Conservation (phyloP, 441 rosid genomes). For the Sinapis alba region DNA sequence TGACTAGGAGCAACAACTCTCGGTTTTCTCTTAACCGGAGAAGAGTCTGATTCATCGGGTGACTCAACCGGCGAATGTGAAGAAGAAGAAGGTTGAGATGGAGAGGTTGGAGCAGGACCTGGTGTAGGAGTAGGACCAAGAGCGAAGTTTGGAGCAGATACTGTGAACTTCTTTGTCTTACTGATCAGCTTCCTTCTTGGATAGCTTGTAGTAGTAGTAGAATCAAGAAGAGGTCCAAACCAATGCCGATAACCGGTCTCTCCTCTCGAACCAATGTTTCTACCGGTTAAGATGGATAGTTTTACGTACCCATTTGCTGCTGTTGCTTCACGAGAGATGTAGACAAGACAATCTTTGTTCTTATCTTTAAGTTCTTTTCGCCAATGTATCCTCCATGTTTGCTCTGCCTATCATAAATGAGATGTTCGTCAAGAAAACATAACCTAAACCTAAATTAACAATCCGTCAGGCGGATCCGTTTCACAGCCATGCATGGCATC, state of each 20-base stretch:
- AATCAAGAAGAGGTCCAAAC: slow-evolving; percentile 40
- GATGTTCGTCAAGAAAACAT: slow-evolving; percentile 24
- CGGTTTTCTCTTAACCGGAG: slow-evolving; percentile 16
- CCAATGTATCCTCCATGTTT: slow-evolving; percentile 61
- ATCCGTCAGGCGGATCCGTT: no score
- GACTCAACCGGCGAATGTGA: slow-evolving; percentile 21
- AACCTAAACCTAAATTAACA: not conserved
- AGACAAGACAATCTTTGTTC: not conserved
- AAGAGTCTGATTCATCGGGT: slow-evolving; percentile 11
- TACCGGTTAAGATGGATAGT: slow-evolving; percentile 27
- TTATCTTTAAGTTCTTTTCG: slow-evolving; percentile 42
- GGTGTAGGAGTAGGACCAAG: slow-evolving; percentile 27
- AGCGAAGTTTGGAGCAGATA: slow-evolving; percentile 32
- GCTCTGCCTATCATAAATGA: slow-evolving; percentile 55
- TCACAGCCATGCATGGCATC: no score
- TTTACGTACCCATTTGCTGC: slow-evolving; percentile 21
- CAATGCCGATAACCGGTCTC: slow-evolving; percentile 28
- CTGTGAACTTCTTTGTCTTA: slow-evolving; percentile 11
- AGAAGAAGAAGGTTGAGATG: slow-evolving; percentile 27
- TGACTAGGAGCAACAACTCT: slow-evolving; percentile 30
- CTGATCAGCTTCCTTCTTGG: slow-evolving; percentile 28
- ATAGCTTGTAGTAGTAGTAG: slow-evolving; percentile 37
- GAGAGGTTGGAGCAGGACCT: slow-evolving; percentile 28
- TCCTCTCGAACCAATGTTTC: not conserved
- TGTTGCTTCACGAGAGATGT: not conserved